A percentile compares a stretch with the other conserved stretches of the same genome.
These are phyloP conservation scores for Bromus sterilis DNA, from an alignment of 176 grass and related monocot genomes.

Conservation along the genomic window DNA sequence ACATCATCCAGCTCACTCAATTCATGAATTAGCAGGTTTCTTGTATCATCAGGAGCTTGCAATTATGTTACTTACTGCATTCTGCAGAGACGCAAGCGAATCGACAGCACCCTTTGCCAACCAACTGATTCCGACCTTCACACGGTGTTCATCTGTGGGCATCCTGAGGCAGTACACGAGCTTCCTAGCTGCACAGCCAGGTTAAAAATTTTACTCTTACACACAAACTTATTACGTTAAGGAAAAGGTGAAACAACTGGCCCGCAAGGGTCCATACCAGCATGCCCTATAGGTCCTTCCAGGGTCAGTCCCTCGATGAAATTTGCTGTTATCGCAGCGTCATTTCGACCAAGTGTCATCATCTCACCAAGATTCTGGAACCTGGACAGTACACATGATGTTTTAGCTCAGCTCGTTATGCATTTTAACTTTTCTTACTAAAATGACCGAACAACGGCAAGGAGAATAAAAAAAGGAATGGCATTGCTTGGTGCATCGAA, in stretches of 20 bases:
- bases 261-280: conserved; percentile 34
- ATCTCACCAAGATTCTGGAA: conserved; percentile 98
- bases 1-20: neutral
- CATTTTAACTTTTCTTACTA: neutral
- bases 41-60: conserved; percentile 28
- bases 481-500: neutral
- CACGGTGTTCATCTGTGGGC: conserved; percentile 83
- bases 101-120: conserved; percentile 67
- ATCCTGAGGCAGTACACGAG: conserved; percentile 82
- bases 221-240: neutral
- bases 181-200: conserved; percentile 64
- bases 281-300: conserved; percentile 86
- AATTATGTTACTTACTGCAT: conserved; percentile 47
- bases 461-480: neutral
- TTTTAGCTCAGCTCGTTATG: neutral
- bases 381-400: conserved; percentile 28
- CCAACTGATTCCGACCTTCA: conserved; percentile 96
- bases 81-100: conserved; percentile 66
- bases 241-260: neutral
- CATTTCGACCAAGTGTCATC: conserved; percentile 89
- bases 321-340: conserved; percentile 70
- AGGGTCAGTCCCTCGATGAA: conserved; percentile 91
- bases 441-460: neutral
- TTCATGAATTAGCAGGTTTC: neutral
- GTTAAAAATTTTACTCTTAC: neutral